Percentiles rank a stretch among this genome's conserved stretches.
These are phyloP conservation scores for Akanthomyces dipterigenus DNA, from an alignment of 2,329 filamentous ascomycete species.

Conservation along the genomic window DNA sequence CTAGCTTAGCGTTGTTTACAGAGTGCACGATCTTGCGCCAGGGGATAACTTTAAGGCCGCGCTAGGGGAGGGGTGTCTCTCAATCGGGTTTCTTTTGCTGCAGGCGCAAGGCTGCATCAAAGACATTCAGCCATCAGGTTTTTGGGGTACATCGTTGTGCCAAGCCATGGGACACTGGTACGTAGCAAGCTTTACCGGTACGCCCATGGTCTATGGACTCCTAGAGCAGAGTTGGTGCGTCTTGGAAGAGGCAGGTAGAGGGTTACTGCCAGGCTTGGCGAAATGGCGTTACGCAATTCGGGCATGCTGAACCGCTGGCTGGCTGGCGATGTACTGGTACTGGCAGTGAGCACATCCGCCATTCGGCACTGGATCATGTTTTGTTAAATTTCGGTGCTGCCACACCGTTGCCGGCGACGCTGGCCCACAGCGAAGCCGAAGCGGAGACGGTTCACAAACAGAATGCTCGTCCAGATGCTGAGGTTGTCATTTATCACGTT, in stretches of 20 bases:
- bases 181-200: background rate
- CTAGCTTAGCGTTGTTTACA: background rate
- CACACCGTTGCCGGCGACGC: background rate
- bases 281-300: background rate
- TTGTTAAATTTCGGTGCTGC: background rate
- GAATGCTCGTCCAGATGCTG: background rate
- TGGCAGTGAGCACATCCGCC: too few species aligned
- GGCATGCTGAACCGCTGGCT: background rate
- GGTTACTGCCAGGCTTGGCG: background rate
- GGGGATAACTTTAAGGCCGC: background rate
- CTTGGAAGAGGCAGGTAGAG: background rate
- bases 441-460: background rate
- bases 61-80: background rate
- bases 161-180: background rate
- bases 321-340: background rate
- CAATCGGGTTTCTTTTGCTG: background rate
- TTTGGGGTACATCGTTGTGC: background rate
- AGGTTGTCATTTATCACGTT: background rate
- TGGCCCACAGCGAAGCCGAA: background rate
- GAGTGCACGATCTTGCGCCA: conserved; percentile 5
- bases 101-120: conserved; percentile 2
- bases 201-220: background rate
- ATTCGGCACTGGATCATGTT: background rate
- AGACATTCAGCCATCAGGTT: background rate
- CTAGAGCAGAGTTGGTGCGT: background rate